Conservation (phyloP, 495 filamentous ascomycete genomes). For the Annulohypoxylon bovei region DNA sequence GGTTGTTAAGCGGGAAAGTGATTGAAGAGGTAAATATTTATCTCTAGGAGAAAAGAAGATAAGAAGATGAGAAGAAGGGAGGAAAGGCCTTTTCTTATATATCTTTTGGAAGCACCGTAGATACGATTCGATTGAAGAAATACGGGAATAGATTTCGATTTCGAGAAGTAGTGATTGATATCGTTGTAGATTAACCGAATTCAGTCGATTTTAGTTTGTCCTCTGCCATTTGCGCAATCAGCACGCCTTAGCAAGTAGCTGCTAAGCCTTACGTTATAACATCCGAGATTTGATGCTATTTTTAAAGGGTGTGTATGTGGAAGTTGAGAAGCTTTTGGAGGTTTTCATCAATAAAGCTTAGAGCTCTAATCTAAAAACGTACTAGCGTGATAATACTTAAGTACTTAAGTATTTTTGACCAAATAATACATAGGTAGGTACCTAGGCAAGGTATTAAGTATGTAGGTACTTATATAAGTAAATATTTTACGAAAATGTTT, state of each 20-base stretch:
- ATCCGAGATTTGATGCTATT: background rate
- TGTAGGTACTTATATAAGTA: background rate
- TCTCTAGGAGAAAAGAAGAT: background rate
- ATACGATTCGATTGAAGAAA: background rate
- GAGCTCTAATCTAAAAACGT: background rate
- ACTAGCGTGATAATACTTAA: background rate
- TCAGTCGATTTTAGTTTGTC: background rate
- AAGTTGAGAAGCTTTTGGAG: background rate
- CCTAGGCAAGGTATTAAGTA: background rate
- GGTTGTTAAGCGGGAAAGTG: background rate
- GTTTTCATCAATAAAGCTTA: background rate
- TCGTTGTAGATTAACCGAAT: background rate
- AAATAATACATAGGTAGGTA: background rate
- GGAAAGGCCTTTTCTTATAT: background rate
- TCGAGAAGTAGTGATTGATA: background rate
- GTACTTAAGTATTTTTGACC: background rate
- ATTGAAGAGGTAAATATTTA: background rate
- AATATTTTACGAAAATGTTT: background rate
- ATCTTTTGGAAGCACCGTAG: background rate
- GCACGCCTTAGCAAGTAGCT: background rate
- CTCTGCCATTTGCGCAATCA: background rate
- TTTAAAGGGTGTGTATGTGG: background rate
- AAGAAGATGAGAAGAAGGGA: background rate
- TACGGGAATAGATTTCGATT: background rate
- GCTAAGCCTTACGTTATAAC: background rate